Evolutionary conservation across 1,284 basidiomycete species (phyloP).

Genomic region (Cerrena zonata): DNA sequence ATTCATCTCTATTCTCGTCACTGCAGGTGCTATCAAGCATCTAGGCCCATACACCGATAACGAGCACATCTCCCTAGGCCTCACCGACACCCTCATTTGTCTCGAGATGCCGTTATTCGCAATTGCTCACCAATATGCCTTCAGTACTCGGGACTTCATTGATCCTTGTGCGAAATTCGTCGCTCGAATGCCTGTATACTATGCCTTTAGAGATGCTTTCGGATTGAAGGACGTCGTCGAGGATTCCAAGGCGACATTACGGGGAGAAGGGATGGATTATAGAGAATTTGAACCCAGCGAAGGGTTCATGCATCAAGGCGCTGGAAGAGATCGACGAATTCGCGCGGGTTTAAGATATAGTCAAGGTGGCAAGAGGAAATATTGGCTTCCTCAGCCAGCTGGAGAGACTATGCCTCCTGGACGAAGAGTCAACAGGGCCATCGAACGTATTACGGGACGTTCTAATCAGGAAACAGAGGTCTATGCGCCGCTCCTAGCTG

Average conservation of each 20-base stretch:
- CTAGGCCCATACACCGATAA: conserved; percentile 84
- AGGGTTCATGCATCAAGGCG: conserved; percentile 84
- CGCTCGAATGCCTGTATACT: conserved; percentile 80
- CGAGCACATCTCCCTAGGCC: conserved; percentile 86
- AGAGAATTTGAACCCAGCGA: conserved; percentile 93
- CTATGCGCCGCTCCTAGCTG: conserved; percentile 70
- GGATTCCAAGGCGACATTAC: conserved; percentile 79
- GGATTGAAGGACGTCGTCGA: conserved; percentile 83
- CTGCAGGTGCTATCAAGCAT: conserved; percentile 67
- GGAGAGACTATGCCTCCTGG: conserved; percentile 38
- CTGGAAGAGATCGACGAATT: conserved; percentile 77
- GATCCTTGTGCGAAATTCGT: conserved; percentile 62
- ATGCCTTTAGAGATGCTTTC: conserved; percentile 85
- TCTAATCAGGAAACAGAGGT: conserved; percentile 53
- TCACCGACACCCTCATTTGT: conserved; percentile 88
- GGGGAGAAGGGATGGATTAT: conserved; percentile 89
- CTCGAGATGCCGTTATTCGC: conserved; percentile 98
- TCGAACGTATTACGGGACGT: conserved; percentile 37
- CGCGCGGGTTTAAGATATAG: conserved; percentile 87
- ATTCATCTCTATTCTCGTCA: conserved; percentile 82
- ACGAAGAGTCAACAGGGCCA: conserved; percentile 38
- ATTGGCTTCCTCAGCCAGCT: conserved; percentile 77
- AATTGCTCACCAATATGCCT: conserved; percentile 86
- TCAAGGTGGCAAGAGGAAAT: conserved; percentile 81
- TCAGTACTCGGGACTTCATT: conserved; percentile 80